Evolutionary conservation across 163 green algal species (phyloP).

Genomic region (Botryococcus braunii): DNA sequence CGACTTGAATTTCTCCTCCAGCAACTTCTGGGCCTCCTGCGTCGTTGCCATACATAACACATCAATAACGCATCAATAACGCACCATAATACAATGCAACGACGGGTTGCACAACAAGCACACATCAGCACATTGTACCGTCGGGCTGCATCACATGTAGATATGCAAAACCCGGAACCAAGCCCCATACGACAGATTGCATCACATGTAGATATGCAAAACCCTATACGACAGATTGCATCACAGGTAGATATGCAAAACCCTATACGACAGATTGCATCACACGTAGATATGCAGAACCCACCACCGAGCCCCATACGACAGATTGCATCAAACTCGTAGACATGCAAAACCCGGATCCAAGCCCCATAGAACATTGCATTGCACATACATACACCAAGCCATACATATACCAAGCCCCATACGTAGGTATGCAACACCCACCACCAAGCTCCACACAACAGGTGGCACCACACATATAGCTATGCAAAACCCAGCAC

Average conservation of each 20-base stretch:
- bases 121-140: background rate
- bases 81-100: background rate
- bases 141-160: background rate
- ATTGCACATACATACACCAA: background rate
- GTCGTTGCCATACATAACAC: constrained; percentile 1
- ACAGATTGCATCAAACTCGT: background rate
- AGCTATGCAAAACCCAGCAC: too few relatives aligned
- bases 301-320: background rate
- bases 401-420: background rate
- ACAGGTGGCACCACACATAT: too few relatives aligned
- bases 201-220: background rate
- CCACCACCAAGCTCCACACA: background rate
- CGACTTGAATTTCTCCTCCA: constrained; percentile 99
- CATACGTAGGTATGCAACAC: background rate
- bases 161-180: background rate
- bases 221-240: background rate
- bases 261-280: background rate
- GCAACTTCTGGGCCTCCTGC: constrained; percentile 81
- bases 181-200: background rate
- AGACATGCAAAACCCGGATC: background rate
- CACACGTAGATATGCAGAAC: background rate
- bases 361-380: background rate
- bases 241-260: background rate
- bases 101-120: background rate
- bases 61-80: background rate